Evolutionary conservation across 2,329 filamentous ascomycete species (phyloP), one percentile per base, ranked within the genome.

Genomic region (Shiraia bambusicola): DNA sequence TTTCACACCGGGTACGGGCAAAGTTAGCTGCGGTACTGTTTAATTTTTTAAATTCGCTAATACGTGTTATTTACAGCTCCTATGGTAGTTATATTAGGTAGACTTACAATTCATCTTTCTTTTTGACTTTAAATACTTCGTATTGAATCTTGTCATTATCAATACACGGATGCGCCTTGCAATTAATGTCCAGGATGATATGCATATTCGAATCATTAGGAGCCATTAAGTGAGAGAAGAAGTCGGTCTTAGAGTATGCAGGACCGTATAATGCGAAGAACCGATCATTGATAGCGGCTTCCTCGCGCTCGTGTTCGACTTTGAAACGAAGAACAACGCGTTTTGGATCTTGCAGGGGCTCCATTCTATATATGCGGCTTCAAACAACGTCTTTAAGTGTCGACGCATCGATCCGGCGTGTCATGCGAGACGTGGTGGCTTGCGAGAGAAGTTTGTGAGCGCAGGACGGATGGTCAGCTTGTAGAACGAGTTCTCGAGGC

Each of bases 141-240:
- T 58, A 55, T 46, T 49, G 35, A 50, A 62, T 46, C 30, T 47
- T 52, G 30, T 42, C 45, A 36, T 45, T 50, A 50, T 60, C 40
- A 40, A 58, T 42, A 49, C 37, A 47, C 45, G 54, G 53, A 48
- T 59, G 37, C 44, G 46, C 50, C 47, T 60, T 60, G 44, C 45
- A 60, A 39, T 62, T 33, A 43, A 62, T 33, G 52, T 62, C 55
- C 26, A 62, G 50, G 49, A 60, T 47, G 40, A 62, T 55, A 55
- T 62, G 56, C 53, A 60, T 55, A 27, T 46, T 49, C 46, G 56
- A 56, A 46, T 49, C 12, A 11, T 47, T 47, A 4, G 42, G 34
- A 25, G 47, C 34, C 15, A 47, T 47, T 24, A 49, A 40, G 29
- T 49, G 39, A 27, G 39, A 46, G 26, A 24, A 47, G 38, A 40